Conservation (phyloP, 73 alveolate genomes). For the Blepharisma japonicum region DNA sequence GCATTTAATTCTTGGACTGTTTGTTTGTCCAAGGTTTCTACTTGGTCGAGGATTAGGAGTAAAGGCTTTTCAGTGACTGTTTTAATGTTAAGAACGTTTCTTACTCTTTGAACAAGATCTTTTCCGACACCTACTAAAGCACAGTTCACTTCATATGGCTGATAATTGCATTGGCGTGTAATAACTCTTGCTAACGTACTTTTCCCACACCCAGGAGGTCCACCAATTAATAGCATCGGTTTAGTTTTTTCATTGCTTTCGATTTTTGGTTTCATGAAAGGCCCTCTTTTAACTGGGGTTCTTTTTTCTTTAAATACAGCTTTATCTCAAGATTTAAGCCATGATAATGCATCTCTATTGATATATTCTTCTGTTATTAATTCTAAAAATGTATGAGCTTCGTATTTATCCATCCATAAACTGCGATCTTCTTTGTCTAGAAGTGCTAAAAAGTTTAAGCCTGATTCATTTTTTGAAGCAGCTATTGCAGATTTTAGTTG, state of each 20-base stretch:
- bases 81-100: neutral
- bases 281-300: constrained; percentile 38
- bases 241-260: constrained; percentile 48
- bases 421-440: constrained; percentile 17
- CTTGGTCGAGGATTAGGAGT: constrained; percentile 20
- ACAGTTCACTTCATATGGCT: constrained; percentile 85
- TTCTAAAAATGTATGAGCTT: constrained; percentile 61
- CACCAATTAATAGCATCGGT: constrained; percentile 64
- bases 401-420: constrained; percentile 68
- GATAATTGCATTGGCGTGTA: constrained; percentile 76
- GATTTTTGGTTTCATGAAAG: constrained; percentile 17
- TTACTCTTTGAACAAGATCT: neutral
- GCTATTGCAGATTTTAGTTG: no score
- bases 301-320: constrained; percentile 52
- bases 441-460: neutral
- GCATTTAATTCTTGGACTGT: neutral
- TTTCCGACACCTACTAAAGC: constrained; percentile 57
- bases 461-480: no score
- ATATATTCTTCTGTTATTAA: constrained; percentile 72
- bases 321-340: constrained; percentile 89
- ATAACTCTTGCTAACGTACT: constrained; percentile 76
- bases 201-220: constrained; percentile 91
- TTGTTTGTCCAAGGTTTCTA: constrained; percentile 10
- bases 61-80: constrained; percentile 10
- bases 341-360: constrained; percentile 76